Conservation (phyloP, 345 rosid species). For the Moringa oleifera region DNA sequence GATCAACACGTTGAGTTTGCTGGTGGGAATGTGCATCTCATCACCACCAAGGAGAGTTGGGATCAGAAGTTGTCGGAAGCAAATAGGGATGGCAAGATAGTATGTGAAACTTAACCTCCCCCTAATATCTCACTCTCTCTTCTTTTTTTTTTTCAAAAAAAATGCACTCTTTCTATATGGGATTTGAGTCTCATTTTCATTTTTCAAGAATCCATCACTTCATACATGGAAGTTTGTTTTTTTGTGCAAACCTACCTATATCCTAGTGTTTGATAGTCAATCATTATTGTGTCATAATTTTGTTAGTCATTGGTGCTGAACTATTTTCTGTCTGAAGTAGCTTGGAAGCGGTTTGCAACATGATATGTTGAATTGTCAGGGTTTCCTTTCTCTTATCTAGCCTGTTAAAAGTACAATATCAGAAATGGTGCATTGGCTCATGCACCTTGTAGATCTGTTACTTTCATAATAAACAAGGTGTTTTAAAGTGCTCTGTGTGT, state of each 20-base stretch:
- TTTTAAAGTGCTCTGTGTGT: not conserved
- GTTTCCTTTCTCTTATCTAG: not conserved
- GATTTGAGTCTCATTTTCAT: not conserved
- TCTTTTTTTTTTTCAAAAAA: not conserved
- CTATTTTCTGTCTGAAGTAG: not conserved
- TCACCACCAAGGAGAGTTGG: slow-evolving; percentile 66
- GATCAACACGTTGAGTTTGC: slow-evolving; percentile 41
- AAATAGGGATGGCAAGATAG: slow-evolving; percentile 53
- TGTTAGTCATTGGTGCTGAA: not conserved
- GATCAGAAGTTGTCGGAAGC: slow-evolving; percentile 73
- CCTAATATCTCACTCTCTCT: too few species aligned
- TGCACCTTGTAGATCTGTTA: not conserved
- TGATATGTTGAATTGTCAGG: not conserved
- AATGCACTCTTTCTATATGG: not conserved
- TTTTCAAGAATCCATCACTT: not conserved
- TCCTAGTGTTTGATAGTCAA: not conserved
- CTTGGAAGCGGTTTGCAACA: not conserved
- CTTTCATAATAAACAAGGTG: too few species aligned
- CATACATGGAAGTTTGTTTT: not conserved
- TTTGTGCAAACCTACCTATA: not conserved
- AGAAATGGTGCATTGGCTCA: not conserved
- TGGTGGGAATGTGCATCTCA: slow-evolving; percentile 52
- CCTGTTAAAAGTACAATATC: not conserved
- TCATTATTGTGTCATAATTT: not conserved
- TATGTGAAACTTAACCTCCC: too few species aligned